These are phyloP conservation scores for Senecio squalidus DNA, from an alignment of 140 eudicot genomes.

Conservation along the genomic window DNA sequence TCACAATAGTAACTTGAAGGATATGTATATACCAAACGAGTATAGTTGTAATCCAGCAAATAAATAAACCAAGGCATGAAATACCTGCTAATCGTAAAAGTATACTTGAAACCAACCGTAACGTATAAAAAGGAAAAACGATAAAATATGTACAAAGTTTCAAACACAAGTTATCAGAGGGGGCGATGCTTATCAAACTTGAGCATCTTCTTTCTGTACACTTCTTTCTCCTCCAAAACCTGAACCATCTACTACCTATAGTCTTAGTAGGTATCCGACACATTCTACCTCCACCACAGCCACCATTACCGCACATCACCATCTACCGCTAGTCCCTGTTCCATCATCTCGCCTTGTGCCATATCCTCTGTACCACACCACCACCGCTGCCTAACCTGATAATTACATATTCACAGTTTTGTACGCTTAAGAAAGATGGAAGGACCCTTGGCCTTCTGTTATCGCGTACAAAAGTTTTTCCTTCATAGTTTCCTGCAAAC, in stretches of 20 bases:
- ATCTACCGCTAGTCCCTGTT: background rate
- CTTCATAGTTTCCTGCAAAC: slow-evolving; percentile 74
- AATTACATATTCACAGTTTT: slow-evolving; percentile 50
- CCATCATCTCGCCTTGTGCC: slow-evolving; percentile 5
- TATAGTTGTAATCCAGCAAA: background rate
- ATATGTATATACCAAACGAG: background rate
- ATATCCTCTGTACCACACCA: slow-evolving; percentile 28
- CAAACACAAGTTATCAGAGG: slow-evolving; percentile 10
- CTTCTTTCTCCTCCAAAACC: slow-evolving; percentile 28
- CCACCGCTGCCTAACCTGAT: slow-evolving; percentile 38
- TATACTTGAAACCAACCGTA: slow-evolving; percentile 3
- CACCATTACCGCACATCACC: background rate
- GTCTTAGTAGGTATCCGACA: slow-evolving; percentile 28
- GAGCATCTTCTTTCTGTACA: slow-evolving; percentile 35
- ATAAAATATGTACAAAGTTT: slow-evolving; percentile 22
- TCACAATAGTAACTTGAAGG: background rate
- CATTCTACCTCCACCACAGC: slow-evolving; percentile 11
- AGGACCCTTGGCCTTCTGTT: slow-evolving; percentile 96
- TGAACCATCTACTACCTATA: slow-evolving; percentile 25
- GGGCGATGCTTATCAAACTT: slow-evolving; percentile 19
- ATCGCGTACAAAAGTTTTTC: slow-evolving; percentile 86
- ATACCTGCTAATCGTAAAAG: background rate
- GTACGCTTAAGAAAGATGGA: slow-evolving; percentile 66
- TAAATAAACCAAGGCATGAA: background rate
- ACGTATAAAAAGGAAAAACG: background rate